Percentiles rank a stretch among this genome's conserved stretches.
Conservation (phyloP, 768 basidiomycete genomes). For the Mycena kentingensis region DNA sequence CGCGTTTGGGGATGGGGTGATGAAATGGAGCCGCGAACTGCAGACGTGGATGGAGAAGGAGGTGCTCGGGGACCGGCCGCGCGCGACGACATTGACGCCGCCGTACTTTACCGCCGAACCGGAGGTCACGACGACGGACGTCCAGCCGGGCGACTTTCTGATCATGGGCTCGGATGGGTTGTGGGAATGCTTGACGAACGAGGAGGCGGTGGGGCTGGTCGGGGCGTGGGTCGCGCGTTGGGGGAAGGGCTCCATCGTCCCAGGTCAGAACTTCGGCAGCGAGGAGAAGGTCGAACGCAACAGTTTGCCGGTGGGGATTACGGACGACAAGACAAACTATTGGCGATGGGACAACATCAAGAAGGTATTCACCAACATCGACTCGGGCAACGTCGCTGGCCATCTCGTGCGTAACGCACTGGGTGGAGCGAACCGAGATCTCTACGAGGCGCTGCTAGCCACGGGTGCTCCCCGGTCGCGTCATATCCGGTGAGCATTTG, state of each 20-base stretch:
- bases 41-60: constrained; percentile 36
- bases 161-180: constrained; percentile 58
- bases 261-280: neutral
- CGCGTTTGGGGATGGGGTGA: constrained; percentile 48
- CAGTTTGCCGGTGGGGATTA: constrained; percentile 34
- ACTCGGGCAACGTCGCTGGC: constrained; percentile 44
- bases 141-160: constrained; percentile 54
- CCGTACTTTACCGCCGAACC: constrained; percentile 62
- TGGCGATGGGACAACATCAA: constrained; percentile 36
- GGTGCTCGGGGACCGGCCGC: constrained; percentile 37
- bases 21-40: constrained; percentile 45
- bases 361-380: constrained; percentile 43
- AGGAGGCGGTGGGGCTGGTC: constrained; percentile 56
- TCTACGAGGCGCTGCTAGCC: constrained; percentile 41
- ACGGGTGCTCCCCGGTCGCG: constrained; percentile 41
- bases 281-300: constrained; percentile 10
- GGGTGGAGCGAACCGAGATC: constrained; percentile 50
- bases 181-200: constrained; percentile 55
- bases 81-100: constrained; percentile 42
- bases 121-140: constrained; percentile 44
- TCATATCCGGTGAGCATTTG: constrained; percentile 36
- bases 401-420: constrained; percentile 58
- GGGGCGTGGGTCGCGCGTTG: constrained; percentile 38
- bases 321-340: constrained; percentile 39
- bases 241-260: neutral